Base-by-base conservation (phyloP, 169 alveolate species). In the Cryptosporidium ryanae region DNA sequence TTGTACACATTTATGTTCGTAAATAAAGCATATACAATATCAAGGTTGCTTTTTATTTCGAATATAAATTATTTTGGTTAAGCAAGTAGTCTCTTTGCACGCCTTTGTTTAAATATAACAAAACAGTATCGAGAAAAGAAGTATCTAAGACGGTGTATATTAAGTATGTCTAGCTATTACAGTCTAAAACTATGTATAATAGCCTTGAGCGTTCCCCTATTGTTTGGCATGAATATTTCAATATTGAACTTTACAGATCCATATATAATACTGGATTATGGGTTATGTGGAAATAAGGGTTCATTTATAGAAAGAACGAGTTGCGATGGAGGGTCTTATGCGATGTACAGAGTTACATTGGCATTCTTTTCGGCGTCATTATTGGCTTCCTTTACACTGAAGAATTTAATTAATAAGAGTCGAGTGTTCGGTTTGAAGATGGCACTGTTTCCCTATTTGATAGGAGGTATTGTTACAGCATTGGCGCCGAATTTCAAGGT, bases 321-420 rank as follows among this genome's bases (percentile, higher is more conserved):
- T 49, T 76, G 87, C 23, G 71, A 76, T n/a, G 63, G 25, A 44
- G 87, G 87, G 6, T 38, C 68, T 17, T 59, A 43, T 76, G 87
- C 87, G 17, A 76, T 76, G 68, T 61, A 59, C 52, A 59, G 52
- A 49, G 63, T 76, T 64, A 59, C 87, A 25, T 18, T 76, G 18
- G 52, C 71, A 10, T 76, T 55, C 34, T 76, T 76, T 32, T 23
- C 71, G 10, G 68, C 87, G 23, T 55, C 87, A 4, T 48, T 76
- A 32, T 29, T 76, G 10, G 44, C 52, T n/a, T 76, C 76, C 17
- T 76, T 59, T 43, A 70, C 64, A 18, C 64, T 61, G 13, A 76
- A 55, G 27, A 25, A 76, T 31, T 34, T 48, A 6, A 63, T 76
- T 17, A 65, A 48, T 5, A 76, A 32, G 23, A 55, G 87, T 23